Evolutionary conservation across 2,329 filamentous ascomycete genomes (phyloP), one percentile per base, ranked within the genome.

Genomic region (Talaromyces marneffei): DNA sequence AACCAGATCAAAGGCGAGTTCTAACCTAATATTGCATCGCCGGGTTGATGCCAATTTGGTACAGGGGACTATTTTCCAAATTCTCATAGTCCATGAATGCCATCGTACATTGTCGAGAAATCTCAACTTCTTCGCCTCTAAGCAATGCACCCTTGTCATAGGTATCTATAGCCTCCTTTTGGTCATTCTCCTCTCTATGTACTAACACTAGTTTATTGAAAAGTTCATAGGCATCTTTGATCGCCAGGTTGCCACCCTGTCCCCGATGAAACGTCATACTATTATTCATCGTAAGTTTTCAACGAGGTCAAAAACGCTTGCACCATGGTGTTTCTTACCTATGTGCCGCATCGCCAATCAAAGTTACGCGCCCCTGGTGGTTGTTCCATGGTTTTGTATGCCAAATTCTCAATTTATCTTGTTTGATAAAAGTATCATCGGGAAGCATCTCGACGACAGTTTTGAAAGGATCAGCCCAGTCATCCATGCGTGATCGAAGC

Each of bases 191-290:
- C 7, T 33, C 59, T 23, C 12, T 48, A 8, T 57, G 20, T 16
- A 52, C 42, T 1, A 42, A 37, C 8, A 52, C 14, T 9, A 61
- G 23, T 4, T 37, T 48, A 23, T 52, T 61, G 29, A 57, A 53
- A 20, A 61, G 54, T 40, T 61, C 59, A 33, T 50, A 46, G 9
- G 59, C 59, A 35, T 61, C 59, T 31, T 42, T 61, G 6, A 61
- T 61, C 25, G 53, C 59, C 33, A 61, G 25, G 16, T 61, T 61
- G 7, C 59, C 59, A 16, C 59, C 59, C 35, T 61, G 52, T 25
- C 59, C 59, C 9, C 59, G 59, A n/a, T 57, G 59, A 10, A 61
- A 61, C 7, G 53, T 61, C 52, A 57, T 61, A 52, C 52, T 61
- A n/a, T n/a, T 5, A 39, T 40, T n/a, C n/a, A 31, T 46, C 6